phyloP scores from a whole-genome alignment of 768 basidiomycete species.

The Agaricus bisporus region DNA sequence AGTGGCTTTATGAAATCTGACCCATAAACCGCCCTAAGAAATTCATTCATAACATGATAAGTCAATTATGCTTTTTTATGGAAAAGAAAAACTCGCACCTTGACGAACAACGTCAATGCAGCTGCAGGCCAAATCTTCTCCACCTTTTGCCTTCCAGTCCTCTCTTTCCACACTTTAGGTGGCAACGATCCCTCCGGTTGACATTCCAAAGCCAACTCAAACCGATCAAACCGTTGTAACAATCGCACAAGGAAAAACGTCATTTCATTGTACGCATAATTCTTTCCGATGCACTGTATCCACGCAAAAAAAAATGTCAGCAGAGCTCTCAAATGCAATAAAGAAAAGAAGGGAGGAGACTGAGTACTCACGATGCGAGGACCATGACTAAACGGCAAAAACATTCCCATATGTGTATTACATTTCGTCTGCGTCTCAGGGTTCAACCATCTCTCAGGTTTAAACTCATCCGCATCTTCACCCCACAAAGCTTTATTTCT shows the following conservation, averaged over 20 bases:
- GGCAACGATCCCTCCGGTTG: slow-evolving; percentile 61
- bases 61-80: background rate
- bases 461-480: slow-evolving; percentile 66
- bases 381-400: slow-evolving; percentile 68
- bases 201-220: slow-evolving; percentile 53
- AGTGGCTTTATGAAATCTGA: slow-evolving; percentile 34
- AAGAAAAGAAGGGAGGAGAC: background rate
- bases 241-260: slow-evolving; percentile 67
- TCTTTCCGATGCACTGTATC: slow-evolving; percentile 59
- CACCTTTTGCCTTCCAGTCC: slow-evolving; percentile 41
- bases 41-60: background rate
- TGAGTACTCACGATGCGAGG: slow-evolving; percentile 43
- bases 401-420: slow-evolving; percentile 61
- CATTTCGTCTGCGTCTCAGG: slow-evolving; percentile 42
- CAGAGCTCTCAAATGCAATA: background rate
- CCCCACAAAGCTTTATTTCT: slow-evolving; percentile 70
- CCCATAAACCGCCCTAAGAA: slow-evolving; percentile 53
- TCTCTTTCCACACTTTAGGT: slow-evolving; percentile 47
- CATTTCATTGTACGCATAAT: slow-evolving; percentile 73
- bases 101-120: slow-evolving; percentile 60
- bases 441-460: slow-evolving; percentile 75
- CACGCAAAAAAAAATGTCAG: background rate
- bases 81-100: slow-evolving; percentile 35
- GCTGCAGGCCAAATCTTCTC: slow-evolving; percentile 61
- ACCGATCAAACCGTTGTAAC: slow-evolving; percentile 56